Evolutionary conservation across 1,284 basidiomycete genomes (phyloP).

Genomic region (Pseudozyma pruni): DNA sequence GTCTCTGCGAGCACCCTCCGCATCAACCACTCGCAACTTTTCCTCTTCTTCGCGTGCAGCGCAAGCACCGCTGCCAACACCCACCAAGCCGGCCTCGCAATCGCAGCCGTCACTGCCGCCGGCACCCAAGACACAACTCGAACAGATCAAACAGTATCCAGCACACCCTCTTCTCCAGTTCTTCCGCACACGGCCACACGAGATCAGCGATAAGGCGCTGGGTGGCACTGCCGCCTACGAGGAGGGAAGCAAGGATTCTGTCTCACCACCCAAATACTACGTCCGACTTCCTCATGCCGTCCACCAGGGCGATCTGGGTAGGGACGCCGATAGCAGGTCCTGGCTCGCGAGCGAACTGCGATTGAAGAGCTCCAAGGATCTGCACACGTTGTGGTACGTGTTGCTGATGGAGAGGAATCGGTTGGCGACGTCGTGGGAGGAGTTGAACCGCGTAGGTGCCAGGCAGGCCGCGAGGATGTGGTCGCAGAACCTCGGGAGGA

Average conservation of each 20-base stretch:
- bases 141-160: slow-evolving; percentile 55
- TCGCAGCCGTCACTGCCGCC: slow-evolving; percentile 23
- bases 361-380: slow-evolving; percentile 59
- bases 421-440: slow-evolving; percentile 61
- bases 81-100: slow-evolving; percentile 46
- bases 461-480: slow-evolving; percentile 51
- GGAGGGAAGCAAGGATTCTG: slow-evolving; percentile 26
- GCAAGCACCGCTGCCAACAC: slow-evolving; percentile 34
- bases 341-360: slow-evolving; percentile 64
- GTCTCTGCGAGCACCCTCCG: slow-evolving; percentile 21
- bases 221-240: slow-evolving; percentile 29
- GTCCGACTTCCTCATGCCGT: slow-evolving; percentile 51
- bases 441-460: slow-evolving; percentile 52
- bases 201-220: slow-evolving; percentile 32
- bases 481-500: slow-evolving; percentile 46
- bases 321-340: slow-evolving; percentile 40
- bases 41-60: slow-evolving; percentile 27
- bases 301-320: slow-evolving; percentile 38
- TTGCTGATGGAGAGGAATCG: slow-evolving; percentile 63
- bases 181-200: slow-evolving; percentile 47
- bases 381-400: slow-evolving; percentile 67
- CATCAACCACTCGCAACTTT: slow-evolving; percentile 15
- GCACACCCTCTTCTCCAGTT: slow-evolving; percentile 63
- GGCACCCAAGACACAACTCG: slow-evolving; percentile 28
- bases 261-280: slow-evolving; percentile 19